Conservation (phyloP, 2,329 filamentous ascomycete species). For the Dactylellina cionopaga region DNA sequence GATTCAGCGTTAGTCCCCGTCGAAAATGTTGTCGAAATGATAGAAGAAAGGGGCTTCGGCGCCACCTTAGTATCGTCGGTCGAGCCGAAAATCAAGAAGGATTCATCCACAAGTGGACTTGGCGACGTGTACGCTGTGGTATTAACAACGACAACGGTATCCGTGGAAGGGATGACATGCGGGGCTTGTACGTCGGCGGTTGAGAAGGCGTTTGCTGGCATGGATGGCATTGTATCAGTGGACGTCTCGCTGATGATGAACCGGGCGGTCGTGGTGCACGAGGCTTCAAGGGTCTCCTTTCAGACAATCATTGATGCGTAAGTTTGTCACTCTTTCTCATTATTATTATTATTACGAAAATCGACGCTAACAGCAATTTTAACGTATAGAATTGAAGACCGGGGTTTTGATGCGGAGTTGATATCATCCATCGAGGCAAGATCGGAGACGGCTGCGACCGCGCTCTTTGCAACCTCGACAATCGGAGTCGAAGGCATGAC, state of each 20-base stretch:
- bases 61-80: conserved; percentile 79
- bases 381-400: conserved; percentile 70
- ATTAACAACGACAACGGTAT: conserved; percentile 89
- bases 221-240: conserved; percentile 83
- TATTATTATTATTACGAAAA: conserved; percentile 68
- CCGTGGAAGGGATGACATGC: conserved; percentile 90
- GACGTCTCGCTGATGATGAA: conserved; percentile 96
- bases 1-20: conserved; percentile 65
- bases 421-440: conserved; percentile 59
- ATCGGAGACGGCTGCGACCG: conserved; percentile 62
- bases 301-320: conserved; percentile 69
- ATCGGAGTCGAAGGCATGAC: conserved; percentile 96
- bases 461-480: conserved; percentile 74
- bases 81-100: conserved; percentile 29
- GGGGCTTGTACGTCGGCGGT: conserved; percentile 96
- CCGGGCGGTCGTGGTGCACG: conserved; percentile 91
- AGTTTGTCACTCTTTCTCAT: background rate
- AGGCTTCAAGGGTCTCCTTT: conserved; percentile 76
- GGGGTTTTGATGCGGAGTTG: conserved; percentile 84
- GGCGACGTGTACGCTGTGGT: background rate
- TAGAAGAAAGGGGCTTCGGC: conserved; percentile 91
- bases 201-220: conserved; percentile 85
- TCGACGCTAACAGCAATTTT: conserved; percentile 76
- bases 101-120: conserved; percentile 39
- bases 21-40: conserved; percentile 59